Conservation (phyloP, 345 rosid genomes). For the Brassica nigra region DNA sequence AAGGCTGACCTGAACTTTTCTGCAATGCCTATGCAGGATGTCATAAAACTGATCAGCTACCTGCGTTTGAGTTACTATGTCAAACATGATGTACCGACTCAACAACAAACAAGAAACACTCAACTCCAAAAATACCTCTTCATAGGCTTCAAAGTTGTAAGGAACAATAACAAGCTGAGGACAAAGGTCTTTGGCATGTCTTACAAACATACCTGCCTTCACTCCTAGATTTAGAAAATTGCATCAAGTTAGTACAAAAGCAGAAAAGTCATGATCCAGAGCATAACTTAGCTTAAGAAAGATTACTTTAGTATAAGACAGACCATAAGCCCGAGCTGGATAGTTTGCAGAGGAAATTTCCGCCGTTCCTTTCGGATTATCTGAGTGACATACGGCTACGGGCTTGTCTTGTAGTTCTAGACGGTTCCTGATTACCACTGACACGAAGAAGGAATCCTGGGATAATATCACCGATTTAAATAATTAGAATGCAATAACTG, state of each 20-base stretch:
- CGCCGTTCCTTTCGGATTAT: slow-evolving; percentile 91
- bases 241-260: slow-evolving; percentile 14
- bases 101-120: slow-evolving; percentile 1
- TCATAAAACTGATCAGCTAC: slow-evolving; percentile 91
- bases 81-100: slow-evolving; percentile 9
- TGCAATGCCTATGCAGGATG: slow-evolving; percentile 82
- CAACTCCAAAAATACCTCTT: slow-evolving; percentile 56
- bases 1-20: slow-evolving; percentile 71
- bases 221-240: slow-evolving; percentile 53
- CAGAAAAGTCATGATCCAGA: slow-evolving; percentile 6
- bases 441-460: slow-evolving; percentile 95
- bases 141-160: slow-evolving; percentile 87
- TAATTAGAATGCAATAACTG: slow-evolving; percentile 7
- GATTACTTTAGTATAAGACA: slow-evolving; percentile 40
- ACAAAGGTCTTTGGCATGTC: slow-evolving; percentile 87
- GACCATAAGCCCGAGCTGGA: slow-evolving; percentile 88
- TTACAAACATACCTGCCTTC: slow-evolving; percentile 91
- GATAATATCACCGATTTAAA: slow-evolving; percentile 35
- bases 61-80: slow-evolving; percentile 49
- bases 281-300: slow-evolving; percentile 25
- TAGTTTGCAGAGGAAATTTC: slow-evolving; percentile 98
- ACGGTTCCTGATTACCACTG: slow-evolving; percentile 78
- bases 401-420: slow-evolving; percentile 76
- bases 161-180: slow-evolving; percentile 83
- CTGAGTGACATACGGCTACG: slow-evolving; percentile 92